Evolutionary conservation across 176 grass and related monocot species (phyloP).

Genomic region (Zizania latifolia): DNA sequence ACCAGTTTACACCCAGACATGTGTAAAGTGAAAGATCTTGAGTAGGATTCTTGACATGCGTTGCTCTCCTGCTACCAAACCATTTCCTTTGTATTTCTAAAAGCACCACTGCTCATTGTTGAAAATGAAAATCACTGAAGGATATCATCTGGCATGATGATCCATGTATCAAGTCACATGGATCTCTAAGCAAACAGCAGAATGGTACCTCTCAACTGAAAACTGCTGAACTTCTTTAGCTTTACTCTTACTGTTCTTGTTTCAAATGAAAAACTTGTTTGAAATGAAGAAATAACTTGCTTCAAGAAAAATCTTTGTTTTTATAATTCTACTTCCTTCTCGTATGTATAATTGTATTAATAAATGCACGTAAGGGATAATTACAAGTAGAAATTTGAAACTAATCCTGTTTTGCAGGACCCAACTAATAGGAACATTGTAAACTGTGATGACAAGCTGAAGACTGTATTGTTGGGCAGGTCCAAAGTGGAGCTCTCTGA

Average conservation of each 20-base stretch:
- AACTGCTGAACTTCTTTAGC: neutral
- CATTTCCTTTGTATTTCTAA: neutral
- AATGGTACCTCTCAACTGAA: neutral
- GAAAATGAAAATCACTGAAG: neutral
- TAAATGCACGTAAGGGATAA: neutral
- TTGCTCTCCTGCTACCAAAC: neutral
- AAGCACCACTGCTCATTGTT: neutral
- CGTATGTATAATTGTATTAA: neutral
- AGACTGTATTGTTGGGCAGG: slow-evolving; percentile 63
- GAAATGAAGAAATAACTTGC: neutral
- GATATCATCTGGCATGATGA: neutral
- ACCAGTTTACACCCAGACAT: neutral
- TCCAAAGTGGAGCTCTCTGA: slow-evolving; percentile 72
- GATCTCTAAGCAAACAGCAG: neutral
- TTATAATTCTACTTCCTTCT: neutral
- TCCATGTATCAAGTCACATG: neutral
- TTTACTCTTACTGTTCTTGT: neutral
- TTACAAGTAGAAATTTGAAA: neutral
- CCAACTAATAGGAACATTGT: slow-evolving; percentile 68
- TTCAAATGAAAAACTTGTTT: neutral
- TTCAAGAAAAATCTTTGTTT: neutral
- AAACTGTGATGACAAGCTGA: slow-evolving; percentile 91
- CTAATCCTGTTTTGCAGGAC: slow-evolving; percentile 57
- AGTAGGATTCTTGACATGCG: neutral
- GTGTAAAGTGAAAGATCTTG: neutral